Evolutionary conservation across 192 early-diverging fungal species (phyloP).

Genomic region (Backusella westeae): DNA sequence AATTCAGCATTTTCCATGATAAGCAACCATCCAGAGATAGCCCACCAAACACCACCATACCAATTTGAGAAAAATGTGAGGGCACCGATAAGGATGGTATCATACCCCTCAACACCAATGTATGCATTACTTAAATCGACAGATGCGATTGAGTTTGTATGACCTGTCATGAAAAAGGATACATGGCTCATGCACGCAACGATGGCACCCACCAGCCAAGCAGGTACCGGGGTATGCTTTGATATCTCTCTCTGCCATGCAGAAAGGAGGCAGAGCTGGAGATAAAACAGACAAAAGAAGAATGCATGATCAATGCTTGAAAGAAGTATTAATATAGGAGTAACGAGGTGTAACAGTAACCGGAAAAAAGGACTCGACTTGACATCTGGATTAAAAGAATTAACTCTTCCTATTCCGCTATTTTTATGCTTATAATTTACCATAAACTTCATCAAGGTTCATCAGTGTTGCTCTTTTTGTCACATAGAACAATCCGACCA

Average conservation of each 20-base stretch:
- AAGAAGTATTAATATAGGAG: conserved; percentile 63
- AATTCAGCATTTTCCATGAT: conserved; percentile 20
- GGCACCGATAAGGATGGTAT: conserved; percentile 55
- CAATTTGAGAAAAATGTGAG: conserved; percentile 73
- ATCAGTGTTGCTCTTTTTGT: conserved; percentile 19
- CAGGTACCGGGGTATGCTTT: neutral
- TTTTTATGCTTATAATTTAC: conserved; percentile 9
- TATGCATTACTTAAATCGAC: conserved; percentile 79
- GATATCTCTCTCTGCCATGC: conserved; percentile 11
- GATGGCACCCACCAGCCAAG: conserved; percentile 1
- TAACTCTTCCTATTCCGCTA: neutral
- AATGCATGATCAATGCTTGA: conserved; percentile 60
- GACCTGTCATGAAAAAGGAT: conserved; percentile 69
- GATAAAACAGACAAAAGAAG: conserved; percentile 53
- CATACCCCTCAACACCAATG: conserved; percentile 66
- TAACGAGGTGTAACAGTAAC: conserved; percentile 41
- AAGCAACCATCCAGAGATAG: conserved; percentile 39
- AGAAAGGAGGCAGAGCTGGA: conserved; percentile 40
- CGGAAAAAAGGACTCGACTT: neutral
- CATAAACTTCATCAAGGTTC: neutral
- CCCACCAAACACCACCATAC: conserved; percentile 71
- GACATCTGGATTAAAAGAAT: neutral
- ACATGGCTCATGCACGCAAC: conserved; percentile 47
- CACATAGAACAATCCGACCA: conserved; percentile 23
- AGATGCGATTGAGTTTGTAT: conserved; percentile 76